Evolutionary conservation across 2,329 filamentous ascomycete species (phyloP).

Genomic region (Fusarium compactum): DNA sequence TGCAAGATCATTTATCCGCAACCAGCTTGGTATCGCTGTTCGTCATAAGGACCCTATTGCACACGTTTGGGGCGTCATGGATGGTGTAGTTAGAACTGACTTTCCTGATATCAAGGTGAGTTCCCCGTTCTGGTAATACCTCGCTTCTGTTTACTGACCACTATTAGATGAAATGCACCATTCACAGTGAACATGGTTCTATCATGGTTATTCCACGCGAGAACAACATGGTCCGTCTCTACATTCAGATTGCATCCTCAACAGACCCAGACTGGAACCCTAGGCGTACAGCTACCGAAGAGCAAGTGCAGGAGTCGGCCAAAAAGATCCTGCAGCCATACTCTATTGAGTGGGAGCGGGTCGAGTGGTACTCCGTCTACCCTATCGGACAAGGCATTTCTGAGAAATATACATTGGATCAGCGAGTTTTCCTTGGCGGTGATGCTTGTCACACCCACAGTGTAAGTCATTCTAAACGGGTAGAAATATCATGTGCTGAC

Average conservation of each 20-base stretch:
- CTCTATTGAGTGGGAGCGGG: constrained; percentile 73
- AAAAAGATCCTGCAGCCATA: constrained; percentile 76
- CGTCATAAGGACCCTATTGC: constrained; percentile 77
- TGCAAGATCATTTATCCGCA: constrained; percentile 73
- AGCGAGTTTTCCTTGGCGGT: constrained; percentile 79
- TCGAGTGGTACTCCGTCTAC: constrained; percentile 83
- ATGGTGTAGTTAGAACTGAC: constrained; percentile 77
- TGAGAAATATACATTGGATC: constrained; percentile 74
- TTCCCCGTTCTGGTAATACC: not conserved
- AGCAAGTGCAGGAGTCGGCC: constrained; percentile 73
- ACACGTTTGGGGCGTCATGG: constrained; percentile 82
- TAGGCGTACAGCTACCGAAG: constrained; percentile 71
- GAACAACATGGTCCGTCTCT: constrained; percentile 74
- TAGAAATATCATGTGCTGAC: constrained; percentile 19
- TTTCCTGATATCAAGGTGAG: constrained; percentile 81
- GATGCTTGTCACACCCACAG: constrained; percentile 86
- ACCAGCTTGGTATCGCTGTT: constrained; percentile 76
- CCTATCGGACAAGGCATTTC: constrained; percentile 81
- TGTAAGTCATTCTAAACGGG: constrained; percentile 62
- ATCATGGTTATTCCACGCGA: constrained; percentile 85
- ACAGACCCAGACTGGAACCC: constrained; percentile 72
- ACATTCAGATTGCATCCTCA: constrained; percentile 75
- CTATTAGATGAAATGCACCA: constrained; percentile 76
- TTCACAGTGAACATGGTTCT: constrained; percentile 79
- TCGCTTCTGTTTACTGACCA: constrained; percentile 56